phyloP scores from a whole-genome alignment of 306 rosid species.

The Lathyrus oleraceus region DNA sequence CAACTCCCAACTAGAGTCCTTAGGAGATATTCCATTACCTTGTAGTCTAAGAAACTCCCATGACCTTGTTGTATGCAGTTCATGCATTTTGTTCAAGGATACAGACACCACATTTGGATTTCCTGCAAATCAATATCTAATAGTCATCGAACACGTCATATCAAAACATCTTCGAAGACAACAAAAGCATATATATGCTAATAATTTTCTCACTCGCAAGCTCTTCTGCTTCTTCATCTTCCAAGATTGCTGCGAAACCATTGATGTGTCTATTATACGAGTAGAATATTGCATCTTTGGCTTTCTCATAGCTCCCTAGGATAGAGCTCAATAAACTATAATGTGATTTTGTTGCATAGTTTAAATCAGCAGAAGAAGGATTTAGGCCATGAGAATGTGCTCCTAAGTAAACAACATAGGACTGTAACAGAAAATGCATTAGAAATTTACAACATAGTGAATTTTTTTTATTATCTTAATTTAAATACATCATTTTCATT shows the following conservation, averaged over 20 bases:
- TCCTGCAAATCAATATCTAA: slow-evolving; percentile 35
- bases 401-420: slow-evolving; percentile 63
- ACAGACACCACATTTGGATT: slow-evolving; percentile 62
- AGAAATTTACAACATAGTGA: background rate
- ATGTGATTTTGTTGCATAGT: slow-evolving; percentile 41
- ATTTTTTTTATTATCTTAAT: background rate
- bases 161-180: background rate
- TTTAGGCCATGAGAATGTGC: slow-evolving; percentile 25
- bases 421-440: slow-evolving; percentile 39
- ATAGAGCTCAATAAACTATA: slow-evolving; percentile 41
- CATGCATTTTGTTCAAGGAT: slow-evolving; percentile 47
- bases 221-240: slow-evolving; percentile 45
- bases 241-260: slow-evolving; percentile 25
- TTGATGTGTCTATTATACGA: slow-evolving; percentile 43
- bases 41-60: slow-evolving; percentile 70
- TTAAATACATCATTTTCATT: background rate
- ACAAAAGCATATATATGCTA: background rate
- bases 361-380: slow-evolving; percentile 42
- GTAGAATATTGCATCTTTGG: slow-evolving; percentile 50
- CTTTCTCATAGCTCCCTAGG: slow-evolving; percentile 55
- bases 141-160: background rate
- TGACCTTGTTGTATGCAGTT: slow-evolving; percentile 61
- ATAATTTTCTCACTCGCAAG: slow-evolving; percentile 42
- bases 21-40: slow-evolving; percentile 32
- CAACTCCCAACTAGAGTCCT: slow-evolving; percentile 53